A percentile compares a stretch with the other conserved stretches of the same genome.
phyloP scores from a whole-genome alignment of 2,329 filamentous ascomycete species.

The Aspergillus oerlinghausenensis region DNA sequence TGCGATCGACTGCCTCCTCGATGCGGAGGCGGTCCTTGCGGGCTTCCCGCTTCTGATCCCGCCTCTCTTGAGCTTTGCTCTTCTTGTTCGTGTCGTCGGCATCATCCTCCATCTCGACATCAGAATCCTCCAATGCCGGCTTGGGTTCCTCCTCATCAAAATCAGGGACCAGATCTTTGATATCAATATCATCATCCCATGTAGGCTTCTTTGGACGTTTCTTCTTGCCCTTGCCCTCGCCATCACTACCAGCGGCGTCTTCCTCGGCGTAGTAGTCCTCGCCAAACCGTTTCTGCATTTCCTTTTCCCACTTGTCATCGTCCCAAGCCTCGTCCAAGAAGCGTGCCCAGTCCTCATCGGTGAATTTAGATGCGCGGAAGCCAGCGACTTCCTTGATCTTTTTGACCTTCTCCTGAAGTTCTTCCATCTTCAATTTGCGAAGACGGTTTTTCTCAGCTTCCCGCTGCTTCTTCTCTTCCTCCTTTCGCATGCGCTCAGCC shows the following conservation, averaged over 20 bases:
- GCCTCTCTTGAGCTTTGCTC: constrained; percentile 46
- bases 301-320: constrained; percentile 80
- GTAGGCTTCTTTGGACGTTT: constrained; percentile 74
- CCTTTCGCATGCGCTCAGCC: constrained; percentile 69
- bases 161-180: constrained; percentile 83
- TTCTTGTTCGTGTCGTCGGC: constrained; percentile 41
- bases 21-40: constrained; percentile 77
- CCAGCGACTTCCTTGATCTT: constrained; percentile 90
- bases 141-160: constrained; percentile 70
- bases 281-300: constrained; percentile 84
- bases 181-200: constrained; percentile 97
- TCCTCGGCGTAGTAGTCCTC: constrained; percentile 80
- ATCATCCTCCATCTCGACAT: constrained; percentile 45
- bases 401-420: constrained; percentile 79
- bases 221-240: constrained; percentile 45
- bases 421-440: constrained; percentile 82
- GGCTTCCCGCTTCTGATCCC: constrained; percentile 64
- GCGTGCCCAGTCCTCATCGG: constrained; percentile 76
- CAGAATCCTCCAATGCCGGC: constrained; percentile 54
- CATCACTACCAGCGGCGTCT: constrained; percentile 52
- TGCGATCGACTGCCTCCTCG: constrained; percentile 78
- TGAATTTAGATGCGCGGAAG: constrained; percentile 59
- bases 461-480: constrained; percentile 69
- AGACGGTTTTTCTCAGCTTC: constrained; percentile 78
- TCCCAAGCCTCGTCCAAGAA: constrained; percentile 88